phyloP scores from a whole-genome alignment of 2,329 filamentous ascomycete genomes.

The Fusarium tricinctum region DNA sequence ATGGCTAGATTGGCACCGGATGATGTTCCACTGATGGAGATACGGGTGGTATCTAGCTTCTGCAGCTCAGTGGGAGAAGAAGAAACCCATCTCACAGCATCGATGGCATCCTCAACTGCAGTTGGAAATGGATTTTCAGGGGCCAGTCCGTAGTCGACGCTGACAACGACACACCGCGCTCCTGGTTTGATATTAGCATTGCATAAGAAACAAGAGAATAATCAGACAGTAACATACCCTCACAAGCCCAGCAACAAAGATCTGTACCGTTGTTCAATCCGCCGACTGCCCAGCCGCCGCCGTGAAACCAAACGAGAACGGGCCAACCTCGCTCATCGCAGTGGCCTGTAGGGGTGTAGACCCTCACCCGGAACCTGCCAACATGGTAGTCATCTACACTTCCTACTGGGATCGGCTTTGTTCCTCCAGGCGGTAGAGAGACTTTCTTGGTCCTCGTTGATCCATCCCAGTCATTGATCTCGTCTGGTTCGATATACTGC shows the following conservation, averaged over 20 bases:
- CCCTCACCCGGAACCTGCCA: conserved; percentile 50
- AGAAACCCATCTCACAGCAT: conserved; percentile 52
- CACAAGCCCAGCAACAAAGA: conserved; percentile 53
- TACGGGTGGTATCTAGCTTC: conserved; percentile 46
- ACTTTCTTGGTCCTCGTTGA: conserved; percentile 46
- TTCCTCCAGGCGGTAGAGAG: conserved; percentile 49
- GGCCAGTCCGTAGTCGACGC: conserved; percentile 54
- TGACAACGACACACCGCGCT: conserved; percentile 50
- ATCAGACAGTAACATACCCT: conserved; percentile 36
- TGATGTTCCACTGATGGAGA: conserved; percentile 53
- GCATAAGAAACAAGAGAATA: not conserved
- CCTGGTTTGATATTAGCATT: conserved; percentile 28
- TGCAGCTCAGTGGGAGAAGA: conserved; percentile 37
- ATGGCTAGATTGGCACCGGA: conserved; percentile 49
- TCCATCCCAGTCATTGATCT: conserved; percentile 54
- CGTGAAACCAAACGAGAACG: conserved; percentile 57
- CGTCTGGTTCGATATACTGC: conserved; percentile 55
- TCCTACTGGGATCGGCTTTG: conserved; percentile 48
- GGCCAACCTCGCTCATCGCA: conserved; percentile 53
- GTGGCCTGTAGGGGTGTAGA: conserved; percentile 51
- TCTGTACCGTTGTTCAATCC: conserved; percentile 54
- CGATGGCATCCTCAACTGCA: conserved; percentile 54
- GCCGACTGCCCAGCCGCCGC: conserved; percentile 58
- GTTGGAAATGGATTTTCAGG: conserved; percentile 55
- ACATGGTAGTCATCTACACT: conserved; percentile 49